Base-by-base conservation (phyloP, 169 alveolate species). In the Eimeria falciformis region DNA sequence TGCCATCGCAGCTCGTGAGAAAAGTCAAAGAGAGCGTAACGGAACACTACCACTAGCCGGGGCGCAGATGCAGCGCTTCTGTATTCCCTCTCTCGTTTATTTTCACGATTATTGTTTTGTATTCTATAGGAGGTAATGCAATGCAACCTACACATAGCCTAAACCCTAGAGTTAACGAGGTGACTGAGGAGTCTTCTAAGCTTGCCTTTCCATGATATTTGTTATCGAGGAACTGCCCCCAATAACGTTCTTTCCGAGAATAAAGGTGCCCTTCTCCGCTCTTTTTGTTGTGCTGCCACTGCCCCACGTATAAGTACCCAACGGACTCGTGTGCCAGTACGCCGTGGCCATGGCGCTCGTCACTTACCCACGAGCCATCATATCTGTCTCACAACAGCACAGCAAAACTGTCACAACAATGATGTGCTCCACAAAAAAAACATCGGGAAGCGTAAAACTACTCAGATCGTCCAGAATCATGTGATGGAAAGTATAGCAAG, bases 281-380 rank as follows among this genome's bases (percentile, higher is more conserved):
- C 93, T 75, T 82, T 58, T 84, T 68, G 66, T 92, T 82, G 85
- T 55, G 58, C 7, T 71, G 68, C 94, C 94, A 92, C 87, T 92
- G 93, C 25, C 94, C 94, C 29, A 68, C 94, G 79, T 92, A 92
- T 14, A 92, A 40, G 66, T 82, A 81, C 27, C 79, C 66, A 6
- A 56, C 82, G 21, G 83, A 33, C 53, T 79, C 91, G 71, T 73
- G 85, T 25, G 85, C 73, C 40, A 92, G 84, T 21, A 92, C 94
- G 29, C 94, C 94, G 58, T 84, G 71, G 33, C 94, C 94, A 29
- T 85, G 91, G 17, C 94, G 85, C 83, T 40, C 84, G 47, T 92
- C 94, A n/a, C 68, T 37, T 12, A 37, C 53, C 94, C 94, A 92
- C 43, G 89, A 84, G 62, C 94, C 94, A 25, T 92, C 92, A 56